Evolutionary conservation across 495 filamentous ascomycete genomes (phyloP), one percentile per base, ranked within the genome.

Genomic region (Staphylotrichum longicolle): DNA sequence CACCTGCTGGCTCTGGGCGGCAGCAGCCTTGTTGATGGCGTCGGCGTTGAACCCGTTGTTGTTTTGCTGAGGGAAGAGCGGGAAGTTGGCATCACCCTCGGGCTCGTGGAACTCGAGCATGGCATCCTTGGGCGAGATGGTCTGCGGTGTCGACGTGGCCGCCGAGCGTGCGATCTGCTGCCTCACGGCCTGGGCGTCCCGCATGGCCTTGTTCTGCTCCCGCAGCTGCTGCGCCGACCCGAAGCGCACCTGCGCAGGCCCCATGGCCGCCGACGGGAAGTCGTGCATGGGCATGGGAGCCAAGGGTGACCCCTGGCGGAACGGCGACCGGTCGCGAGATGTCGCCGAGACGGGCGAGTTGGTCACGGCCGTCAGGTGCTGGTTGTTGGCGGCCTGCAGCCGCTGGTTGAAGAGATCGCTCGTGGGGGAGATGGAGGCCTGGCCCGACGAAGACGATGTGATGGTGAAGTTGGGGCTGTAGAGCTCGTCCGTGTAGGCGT

Each of bases 111-210:
- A 96, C 33, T 96, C 93, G 61, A 96, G 77, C 61, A 93, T 71
- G 5, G 92, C 91, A 68, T 98, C 94, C 78, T 97, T 96, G 37
- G 94, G 94, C 12, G 94, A 98, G 55, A 98, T 97, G 5, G 95
- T 97, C 70, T 90, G 90, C 0, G 90, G 86, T 11, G 85, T 85
- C 62, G 77, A 70, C 7, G 78, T 74, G 20, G 79, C 69, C 11
- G 49, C 49, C 68, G 68, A 72, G 63, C 73, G 74, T 53, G 72
- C 72, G 62, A 85, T 72, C 54, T 84, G 83, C 55, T 81, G 78
- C 58, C 76, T 77, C 34, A 84, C 62, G 54, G 79, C 81, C 53
- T 70, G 71, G 4, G 82, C 82, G 49, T 88, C 85, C 33, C 79
- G 77, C 64, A 85, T 82, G 6, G 80, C 78, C 67, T 87, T 85